Base-by-base conservation (phyloP, 371 early-diverging fungal species). In the Chytridium lagenaria region DNA sequence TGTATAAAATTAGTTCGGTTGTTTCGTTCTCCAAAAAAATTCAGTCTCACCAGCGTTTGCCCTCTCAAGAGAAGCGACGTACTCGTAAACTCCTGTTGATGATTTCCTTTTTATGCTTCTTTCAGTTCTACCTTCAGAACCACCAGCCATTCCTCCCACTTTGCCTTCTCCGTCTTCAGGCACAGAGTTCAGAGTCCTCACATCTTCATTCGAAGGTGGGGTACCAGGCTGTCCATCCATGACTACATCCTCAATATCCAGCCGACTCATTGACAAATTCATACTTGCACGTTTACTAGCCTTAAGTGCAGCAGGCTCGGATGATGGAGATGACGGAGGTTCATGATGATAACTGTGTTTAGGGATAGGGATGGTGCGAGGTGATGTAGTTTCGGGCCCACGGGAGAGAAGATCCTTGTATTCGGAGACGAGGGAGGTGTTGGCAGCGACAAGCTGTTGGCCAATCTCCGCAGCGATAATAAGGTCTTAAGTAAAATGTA, bases 391-490 rank as follows among this genome's bases (percentile, higher is more conserved):
- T 55, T 10, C 55, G 55, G 55, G 19, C 33, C 19, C 67, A 61
- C 40, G 44, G 64, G 22, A n/a, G 23, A 67, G 50, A 30, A 78
- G 70, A 0, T 67, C 69, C 30, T 78, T 69, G 52, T 78, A 72
- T 40, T 72, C 72, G 2, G 61, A 36, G 39, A 51, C 37, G 23
- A 78, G 71, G 36, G 68, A 26, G 28, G 51, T 71, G 70, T 78
- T 81, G 33, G 78, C 67, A 26, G 68, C 59, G 19, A 81, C 72
- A 1, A 81, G 76, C 55, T 75, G 76, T 70, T 77, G 76, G 15
- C 81, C 81, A 33, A 78, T 77, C 59, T 81, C 81, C 2, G 79
- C 81, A n/a, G 81, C 78, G 57, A 76, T 71, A 38, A 72, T 61
- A 0, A 81, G 63, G 52, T 81, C 81, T 55, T 44, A 12, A 12